Evolutionary conservation across 257 asterid genomes (phyloP).

Genomic region (Striga asiatica): DNA sequence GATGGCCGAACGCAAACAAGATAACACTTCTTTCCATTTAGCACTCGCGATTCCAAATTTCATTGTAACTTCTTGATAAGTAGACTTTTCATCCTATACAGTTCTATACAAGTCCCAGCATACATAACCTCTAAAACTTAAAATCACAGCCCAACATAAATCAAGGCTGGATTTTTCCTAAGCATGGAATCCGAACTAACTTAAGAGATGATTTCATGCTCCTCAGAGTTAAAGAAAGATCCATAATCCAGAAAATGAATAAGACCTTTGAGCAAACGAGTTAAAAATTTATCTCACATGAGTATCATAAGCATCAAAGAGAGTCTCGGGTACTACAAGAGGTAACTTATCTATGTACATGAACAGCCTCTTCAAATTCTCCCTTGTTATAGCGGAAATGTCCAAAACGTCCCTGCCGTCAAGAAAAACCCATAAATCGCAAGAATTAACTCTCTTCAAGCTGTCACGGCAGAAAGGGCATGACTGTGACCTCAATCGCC

Average conservation of each 20-base stretch:
- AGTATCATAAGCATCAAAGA: constrained; percentile 61
- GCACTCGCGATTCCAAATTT: constrained; percentile 11
- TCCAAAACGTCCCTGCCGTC: constrained; percentile 62
- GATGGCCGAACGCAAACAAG: too few species aligned
- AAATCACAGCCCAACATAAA: constrained; percentile 44
- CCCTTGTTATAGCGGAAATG: constrained; percentile 61
- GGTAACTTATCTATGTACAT: constrained; percentile 82
- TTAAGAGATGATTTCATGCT: constrained; percentile 7
- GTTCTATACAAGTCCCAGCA: constrained; percentile 25
- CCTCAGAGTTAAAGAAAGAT: constrained; percentile 5
- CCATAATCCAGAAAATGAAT: constrained; percentile 8
- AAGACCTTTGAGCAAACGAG: too few species aligned
- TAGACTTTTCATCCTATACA: constrained; percentile 29
- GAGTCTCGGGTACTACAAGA: constrained; percentile 59
- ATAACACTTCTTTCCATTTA: constrained; percentile 4
- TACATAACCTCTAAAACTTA: constrained; percentile 17
- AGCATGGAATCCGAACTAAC: constrained; percentile 19
- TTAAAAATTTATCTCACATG: constrained; percentile 49
- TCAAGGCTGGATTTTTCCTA: constrained; percentile 37
- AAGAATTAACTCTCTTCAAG: constrained; percentile 72
- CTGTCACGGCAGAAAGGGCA: constrained; percentile 98
- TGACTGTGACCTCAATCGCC: constrained; percentile 87
- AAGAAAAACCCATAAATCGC: constrained; percentile 83
- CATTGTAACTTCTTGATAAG: constrained; percentile 7
- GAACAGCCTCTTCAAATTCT: constrained; percentile 85